phyloP scores from a whole-genome alignment of 2,329 filamentous ascomycete genomes.

The Colletotrichum chlorophyti region DNA sequence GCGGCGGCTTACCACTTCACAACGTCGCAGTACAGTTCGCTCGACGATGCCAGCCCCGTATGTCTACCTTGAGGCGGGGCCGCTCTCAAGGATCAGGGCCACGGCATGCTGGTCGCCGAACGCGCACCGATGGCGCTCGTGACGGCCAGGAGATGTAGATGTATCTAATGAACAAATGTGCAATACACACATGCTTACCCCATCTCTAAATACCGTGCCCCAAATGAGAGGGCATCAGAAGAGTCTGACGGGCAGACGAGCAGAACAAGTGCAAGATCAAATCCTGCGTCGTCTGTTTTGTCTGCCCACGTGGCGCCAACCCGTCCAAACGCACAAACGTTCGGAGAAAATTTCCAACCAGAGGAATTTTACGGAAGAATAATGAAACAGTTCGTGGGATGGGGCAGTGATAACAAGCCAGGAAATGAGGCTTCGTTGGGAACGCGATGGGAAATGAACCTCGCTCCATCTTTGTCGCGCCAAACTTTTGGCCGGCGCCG shows the following conservation, averaged over 20 bases:
- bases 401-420: neutral
- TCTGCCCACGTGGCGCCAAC: neutral
- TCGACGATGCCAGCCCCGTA: neutral
- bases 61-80: neutral
- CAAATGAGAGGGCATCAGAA: too few species aligned
- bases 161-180: too few species aligned
- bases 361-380: neutral
- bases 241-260: too few species aligned
- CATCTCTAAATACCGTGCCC: too few species aligned
- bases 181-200: conserved; percentile 6
- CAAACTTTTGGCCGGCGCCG: conserved; percentile 4
- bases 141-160: conserved; percentile 3
- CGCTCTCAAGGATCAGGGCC: conserved; percentile 1
- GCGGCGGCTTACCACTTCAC: neutral
- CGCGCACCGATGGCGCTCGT: conserved; percentile 12
- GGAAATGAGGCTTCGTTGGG: conserved; percentile 18
- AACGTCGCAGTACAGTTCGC: conserved; percentile 10
- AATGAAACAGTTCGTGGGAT: neutral
- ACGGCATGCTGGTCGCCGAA: neutral
- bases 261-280: neutral
- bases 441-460: conserved; percentile 17
- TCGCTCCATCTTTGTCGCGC: conserved; percentile 15
- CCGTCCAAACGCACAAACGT: neutral
- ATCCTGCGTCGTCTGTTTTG: neutral
- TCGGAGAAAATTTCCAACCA: neutral